Conservation (phyloP, 1,284 basidiomycete species). For the Puccinia hordei region DNA sequence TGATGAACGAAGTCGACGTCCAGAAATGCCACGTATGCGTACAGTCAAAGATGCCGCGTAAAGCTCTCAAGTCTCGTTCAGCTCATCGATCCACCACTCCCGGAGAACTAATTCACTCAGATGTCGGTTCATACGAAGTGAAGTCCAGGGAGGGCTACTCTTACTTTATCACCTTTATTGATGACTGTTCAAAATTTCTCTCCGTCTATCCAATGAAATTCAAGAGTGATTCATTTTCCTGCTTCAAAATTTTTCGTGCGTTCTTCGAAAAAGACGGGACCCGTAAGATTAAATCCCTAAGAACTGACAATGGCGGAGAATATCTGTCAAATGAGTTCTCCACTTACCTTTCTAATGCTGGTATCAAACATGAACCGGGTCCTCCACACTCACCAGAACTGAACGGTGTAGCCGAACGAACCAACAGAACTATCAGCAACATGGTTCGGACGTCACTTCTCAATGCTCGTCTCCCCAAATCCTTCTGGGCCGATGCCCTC, state of each 20-base stretch:
- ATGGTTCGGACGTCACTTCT: background rate
- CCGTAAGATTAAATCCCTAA: background rate
- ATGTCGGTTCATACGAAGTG: background rate
- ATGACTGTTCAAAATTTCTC: constrained; percentile 52
- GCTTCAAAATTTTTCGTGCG: no score
- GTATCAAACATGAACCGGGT: no score
- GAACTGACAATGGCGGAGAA: no score
- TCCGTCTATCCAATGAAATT: constrained; percentile 44
- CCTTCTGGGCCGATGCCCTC: background rate
- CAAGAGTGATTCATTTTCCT: background rate
- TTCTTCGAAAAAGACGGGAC: background rate
- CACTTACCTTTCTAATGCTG: no score
- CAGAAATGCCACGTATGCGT: background rate
- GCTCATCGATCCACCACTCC: background rate
- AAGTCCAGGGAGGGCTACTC: constrained; percentile 34
- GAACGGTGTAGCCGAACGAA: constrained; percentile 59
- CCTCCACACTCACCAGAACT: constrained; percentile 5
- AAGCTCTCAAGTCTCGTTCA: background rate
- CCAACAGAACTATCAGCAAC: constrained; percentile 54
- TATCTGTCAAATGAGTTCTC: no score
- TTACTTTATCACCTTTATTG: constrained; percentile 59
- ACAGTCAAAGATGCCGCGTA: background rate
- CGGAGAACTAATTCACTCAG: background rate
- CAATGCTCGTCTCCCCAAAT: background rate
- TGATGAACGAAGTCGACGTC: background rate